phyloP scores from a whole-genome alignment of 495 filamentous ascomycete species.

The Melanomma pulvis-pyrius region DNA sequence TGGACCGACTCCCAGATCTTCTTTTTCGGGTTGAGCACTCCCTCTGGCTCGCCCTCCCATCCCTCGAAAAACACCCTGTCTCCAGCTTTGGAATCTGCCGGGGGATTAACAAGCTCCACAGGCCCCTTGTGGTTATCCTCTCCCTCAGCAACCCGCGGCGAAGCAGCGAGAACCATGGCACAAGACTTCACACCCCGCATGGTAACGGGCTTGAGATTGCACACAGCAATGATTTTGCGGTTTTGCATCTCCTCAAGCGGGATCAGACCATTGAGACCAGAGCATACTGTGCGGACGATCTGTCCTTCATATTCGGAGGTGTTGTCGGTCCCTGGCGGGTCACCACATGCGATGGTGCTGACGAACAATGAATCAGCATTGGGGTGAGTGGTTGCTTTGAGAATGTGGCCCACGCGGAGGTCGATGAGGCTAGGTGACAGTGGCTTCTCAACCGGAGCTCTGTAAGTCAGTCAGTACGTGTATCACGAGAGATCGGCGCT shows the following conservation, averaged over 20 bases:
- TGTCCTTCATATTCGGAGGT: constrained; percentile 85
- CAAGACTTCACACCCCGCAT: constrained; percentile 96
- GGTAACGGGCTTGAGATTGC: constrained; percentile 97
- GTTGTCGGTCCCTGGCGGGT: constrained; percentile 81
- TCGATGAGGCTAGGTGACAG: constrained; percentile 87
- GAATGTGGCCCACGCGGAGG: constrained; percentile 92
- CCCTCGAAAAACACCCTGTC: constrained; percentile 92
- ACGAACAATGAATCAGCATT: constrained; percentile 96
- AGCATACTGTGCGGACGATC: constrained; percentile 91
- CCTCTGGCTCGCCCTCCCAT: constrained; percentile 89
- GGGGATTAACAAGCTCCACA: constrained; percentile 89
- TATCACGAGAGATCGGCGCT: background rate
- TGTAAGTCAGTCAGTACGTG: background rate
- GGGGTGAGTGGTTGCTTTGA: constrained; percentile 91
- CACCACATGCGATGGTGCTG: constrained; percentile 94
- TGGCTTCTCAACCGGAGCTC: constrained; percentile 59
- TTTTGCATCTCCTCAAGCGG: constrained; percentile 95
- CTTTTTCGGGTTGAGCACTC: constrained; percentile 95
- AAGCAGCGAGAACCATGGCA: constrained; percentile 96
- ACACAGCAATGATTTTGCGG: constrained; percentile 90
- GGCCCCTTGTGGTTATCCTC: constrained; percentile 85
- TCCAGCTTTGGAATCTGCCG: constrained; percentile 74
- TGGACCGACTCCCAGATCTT: constrained; percentile 97
- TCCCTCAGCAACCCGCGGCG: constrained; percentile 74
- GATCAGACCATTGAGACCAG: constrained; percentile 88